These are phyloP conservation scores for Claviceps africana DNA, from an alignment of 2,329 filamentous ascomycete species.

Conservation along the genomic window DNA sequence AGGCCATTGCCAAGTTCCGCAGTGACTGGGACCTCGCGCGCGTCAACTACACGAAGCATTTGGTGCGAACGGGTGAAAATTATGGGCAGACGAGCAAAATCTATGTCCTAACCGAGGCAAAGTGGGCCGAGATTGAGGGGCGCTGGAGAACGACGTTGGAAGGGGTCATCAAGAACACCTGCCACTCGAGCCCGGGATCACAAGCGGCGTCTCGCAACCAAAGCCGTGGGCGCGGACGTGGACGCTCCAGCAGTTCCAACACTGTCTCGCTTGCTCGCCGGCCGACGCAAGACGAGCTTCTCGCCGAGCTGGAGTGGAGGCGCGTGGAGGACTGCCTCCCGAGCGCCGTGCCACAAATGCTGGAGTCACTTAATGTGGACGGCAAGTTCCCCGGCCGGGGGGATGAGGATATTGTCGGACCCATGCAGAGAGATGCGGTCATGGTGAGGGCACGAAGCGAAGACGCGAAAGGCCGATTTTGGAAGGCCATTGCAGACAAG, in stretches of 20 bases:
- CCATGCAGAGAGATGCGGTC: conserved; percentile 56
- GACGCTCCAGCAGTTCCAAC: conserved; percentile 28
- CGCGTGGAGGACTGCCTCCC: conserved; percentile 42
- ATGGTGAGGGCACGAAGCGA: conserved; percentile 35
- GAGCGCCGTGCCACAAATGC: conserved; percentile 52
- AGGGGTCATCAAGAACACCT: conserved; percentile 41
- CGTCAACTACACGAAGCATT: conserved; percentile 77
- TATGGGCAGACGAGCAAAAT: conserved; percentile 83
- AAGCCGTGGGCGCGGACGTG: conserved; percentile 25
- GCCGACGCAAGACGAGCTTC: conserved; percentile 21
- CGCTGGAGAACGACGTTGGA: conserved; percentile 62
- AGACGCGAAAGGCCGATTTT: conserved; percentile 32
- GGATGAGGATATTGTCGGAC: conserved; percentile 85
- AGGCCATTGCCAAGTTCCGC: conserved; percentile 47
- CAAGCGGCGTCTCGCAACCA: conserved; percentile 21
- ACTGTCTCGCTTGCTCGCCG: conserved; percentile 21
- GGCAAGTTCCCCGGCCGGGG: conserved; percentile 82
- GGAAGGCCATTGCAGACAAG: conserved; percentile 34
- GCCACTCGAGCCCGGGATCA: conserved; percentile 13
- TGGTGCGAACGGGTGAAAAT: conserved; percentile 77
- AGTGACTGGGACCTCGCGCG: conserved; percentile 73
- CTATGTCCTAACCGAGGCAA: conserved; percentile 71
- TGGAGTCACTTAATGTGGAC: conserved; percentile 53
- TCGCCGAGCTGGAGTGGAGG: conserved; percentile 29
- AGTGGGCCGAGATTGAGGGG: conserved; percentile 71